Base-by-base conservation (phyloP, 2,329 filamentous ascomycete species). In the Claviceps spartinae region DNA sequence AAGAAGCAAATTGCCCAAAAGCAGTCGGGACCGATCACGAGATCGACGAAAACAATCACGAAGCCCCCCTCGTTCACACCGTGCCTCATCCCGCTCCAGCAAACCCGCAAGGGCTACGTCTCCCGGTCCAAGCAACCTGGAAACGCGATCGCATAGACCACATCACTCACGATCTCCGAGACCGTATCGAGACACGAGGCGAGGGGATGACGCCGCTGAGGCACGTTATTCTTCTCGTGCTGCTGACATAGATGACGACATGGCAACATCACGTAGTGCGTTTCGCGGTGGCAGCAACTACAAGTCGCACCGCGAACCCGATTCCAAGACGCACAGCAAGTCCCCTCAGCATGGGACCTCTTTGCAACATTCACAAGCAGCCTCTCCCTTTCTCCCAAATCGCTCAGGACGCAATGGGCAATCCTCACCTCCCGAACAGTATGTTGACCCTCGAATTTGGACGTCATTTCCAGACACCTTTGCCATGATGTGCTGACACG, bases 241-340 rank as follows among this genome's bases (percentile, higher is more conserved):
- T 11, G 73, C 75, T 13, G 76, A 73, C 48, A 64, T 73, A 41
- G 74, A 78, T 58, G 72, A 75, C 53, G 74, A 73, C 36, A 73
- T 77, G 70, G 64, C 66, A 18, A 64, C 66, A 18, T 67, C 70
- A 14, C 67, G 74, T 44, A 68, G 69, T 34, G 65, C 66, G 41
- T 69, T 68, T 52, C 70, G 72, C 50, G 67, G 69, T 51, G 67
- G 68, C n/a, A 71, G 71, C 55, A 57, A 67, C 18, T 60, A 65
- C 37, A 69, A 67, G 52, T 59, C 65, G 7, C 68, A 67, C 37
- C 67, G 69, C 47, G 62, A 58, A 40, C 63, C 66, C 22, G 70
- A 73, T 45, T 55, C 63, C 34, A 65, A 63, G 22, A 62, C 60
- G 20, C 70, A 69, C 56, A 61, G 66, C 4, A 69, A 71, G 47